Conservation (phyloP, 495 filamentous ascomycete species). For the Entonaema liquescens region DNA sequence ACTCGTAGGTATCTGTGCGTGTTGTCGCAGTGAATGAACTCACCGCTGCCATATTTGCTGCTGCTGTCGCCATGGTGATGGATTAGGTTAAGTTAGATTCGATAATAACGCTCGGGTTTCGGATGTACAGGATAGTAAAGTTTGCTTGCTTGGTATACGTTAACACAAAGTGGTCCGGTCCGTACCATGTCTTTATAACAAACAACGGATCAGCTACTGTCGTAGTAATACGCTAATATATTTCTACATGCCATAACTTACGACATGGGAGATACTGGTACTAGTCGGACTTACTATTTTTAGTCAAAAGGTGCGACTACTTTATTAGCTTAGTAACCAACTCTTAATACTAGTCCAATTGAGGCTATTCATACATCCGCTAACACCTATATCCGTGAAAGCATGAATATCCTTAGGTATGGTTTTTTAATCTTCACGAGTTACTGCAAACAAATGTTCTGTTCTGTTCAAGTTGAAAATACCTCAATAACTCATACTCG, state of each 20-base stretch:
- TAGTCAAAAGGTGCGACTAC: too few relatives aligned
- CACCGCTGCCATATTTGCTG: conserved; percentile 18
- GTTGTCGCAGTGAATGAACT: conserved; percentile 31
- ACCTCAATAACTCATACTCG: background rate
- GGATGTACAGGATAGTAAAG: background rate
- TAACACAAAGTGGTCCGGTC: too few relatives aligned
- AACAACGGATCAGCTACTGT: background rate
- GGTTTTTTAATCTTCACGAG: too few relatives aligned
- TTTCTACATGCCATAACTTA: background rate
- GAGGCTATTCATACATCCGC: background rate
- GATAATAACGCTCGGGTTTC: background rate
- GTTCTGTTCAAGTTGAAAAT: too few relatives aligned
- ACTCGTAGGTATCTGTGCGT: conserved; percentile 52
- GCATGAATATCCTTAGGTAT: too few relatives aligned
- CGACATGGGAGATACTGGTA: background rate
- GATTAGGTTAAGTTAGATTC: background rate
- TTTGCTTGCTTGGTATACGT: background rate
- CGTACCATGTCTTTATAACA: background rate
- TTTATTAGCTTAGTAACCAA: background rate
- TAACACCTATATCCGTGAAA: background rate
- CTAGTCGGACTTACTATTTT: background rate
- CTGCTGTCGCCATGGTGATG: conserved; percentile 26
- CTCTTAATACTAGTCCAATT: background rate
- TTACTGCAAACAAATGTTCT: too few relatives aligned
- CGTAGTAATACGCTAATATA: background rate